These are phyloP conservation scores for Umbilicaria muhlenbergii DNA, from an alignment of 495 filamentous ascomycete genomes.

Conservation along the genomic window DNA sequence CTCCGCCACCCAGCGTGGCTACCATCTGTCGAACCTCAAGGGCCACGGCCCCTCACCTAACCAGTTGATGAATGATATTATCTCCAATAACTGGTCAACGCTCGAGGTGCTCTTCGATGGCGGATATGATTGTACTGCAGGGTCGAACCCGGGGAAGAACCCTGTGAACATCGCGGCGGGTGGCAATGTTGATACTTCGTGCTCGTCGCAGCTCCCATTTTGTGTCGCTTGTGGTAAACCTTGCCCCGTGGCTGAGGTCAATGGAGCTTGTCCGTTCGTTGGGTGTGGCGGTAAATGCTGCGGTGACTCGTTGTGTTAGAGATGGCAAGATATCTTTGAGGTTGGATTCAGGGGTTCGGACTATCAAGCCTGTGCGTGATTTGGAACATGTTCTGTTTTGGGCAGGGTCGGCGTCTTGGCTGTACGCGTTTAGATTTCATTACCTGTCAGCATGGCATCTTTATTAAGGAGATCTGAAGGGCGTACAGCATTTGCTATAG, in stretches of 20 bases:
- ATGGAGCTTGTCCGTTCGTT: too few relatives aligned
- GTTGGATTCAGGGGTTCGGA: too few relatives aligned
- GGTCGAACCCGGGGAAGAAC: slow-evolving; percentile 1
- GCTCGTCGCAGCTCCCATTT: slow-evolving; percentile 5
- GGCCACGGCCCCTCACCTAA: neutral
- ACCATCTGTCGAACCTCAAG: neutral
- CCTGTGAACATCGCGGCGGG: slow-evolving; percentile 1
- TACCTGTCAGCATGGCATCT: too few relatives aligned
- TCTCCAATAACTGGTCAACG: slow-evolving; percentile 4
- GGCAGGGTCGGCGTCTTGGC: too few relatives aligned
- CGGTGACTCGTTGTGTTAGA: too few relatives aligned
- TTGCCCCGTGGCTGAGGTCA: neutral
- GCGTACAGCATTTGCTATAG: too few relatives aligned
- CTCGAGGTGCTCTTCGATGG: slow-evolving; percentile 10
- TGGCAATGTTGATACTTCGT: slow-evolving; percentile 7
- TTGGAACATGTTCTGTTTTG: too few relatives aligned
- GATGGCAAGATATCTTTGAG: too few relatives aligned
- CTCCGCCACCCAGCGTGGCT: slow-evolving; percentile 1
- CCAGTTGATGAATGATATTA: slow-evolving; percentile 4
- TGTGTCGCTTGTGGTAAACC: neutral
- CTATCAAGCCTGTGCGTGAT: too few relatives aligned
- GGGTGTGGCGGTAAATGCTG: too few relatives aligned
- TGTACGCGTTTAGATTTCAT: too few relatives aligned
- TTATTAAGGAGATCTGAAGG: too few relatives aligned
- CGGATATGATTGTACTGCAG: slow-evolving; percentile 8